Evolutionary conservation across 257 asterid genomes (phyloP), one percentile per base, ranked within the genome.

Genomic region (Primulina eburnea): DNA sequence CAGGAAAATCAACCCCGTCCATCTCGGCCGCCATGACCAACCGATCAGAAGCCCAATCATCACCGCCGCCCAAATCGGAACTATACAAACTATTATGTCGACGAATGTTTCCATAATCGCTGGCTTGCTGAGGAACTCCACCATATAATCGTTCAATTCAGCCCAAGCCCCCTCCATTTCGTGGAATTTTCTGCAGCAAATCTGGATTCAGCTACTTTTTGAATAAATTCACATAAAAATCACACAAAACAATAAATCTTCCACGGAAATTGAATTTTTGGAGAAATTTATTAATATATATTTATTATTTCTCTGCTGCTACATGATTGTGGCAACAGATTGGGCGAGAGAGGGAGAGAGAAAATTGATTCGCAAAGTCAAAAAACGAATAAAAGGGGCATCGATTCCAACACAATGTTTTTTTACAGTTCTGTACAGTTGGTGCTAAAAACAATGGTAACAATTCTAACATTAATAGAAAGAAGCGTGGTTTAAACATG

Each of bases 1-100:
- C 14, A 91, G 83, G 73, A 82, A 89, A 20, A 91, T 73, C 73
- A 94, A 74, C 0, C 99, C 96, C 58, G 93, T 87, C 97, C 97
- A 91, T 68, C 96, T 77, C 20, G 97, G 96, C 75, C 89, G 77
- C 99, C 97, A 94, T 7, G 96, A 85, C 99, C 99, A 94, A 4
- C 99, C 99, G 85, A 94, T 91, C 63, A 89, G 0, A 60, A 94
- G 76, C 21, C 99, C 99, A 69, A 94, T 86, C 97, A 88, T 91
- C 60, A 94, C 90, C 61, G 99, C 97, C 38, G 88, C 86, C 99
- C 99, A 94, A 81, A 94, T 89, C 82, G 99, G 97, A 12, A 91
- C 99, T 18, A 85, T 71, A 72, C 96, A 91, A 5, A 94, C 86
- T 75, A 94, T 82, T 68, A 91, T 80, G 90, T 91, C 99, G 87